Evolutionary conservation across 352 stramenopile species (phyloP).

Genomic region (Pythium brachiatum): DNA sequence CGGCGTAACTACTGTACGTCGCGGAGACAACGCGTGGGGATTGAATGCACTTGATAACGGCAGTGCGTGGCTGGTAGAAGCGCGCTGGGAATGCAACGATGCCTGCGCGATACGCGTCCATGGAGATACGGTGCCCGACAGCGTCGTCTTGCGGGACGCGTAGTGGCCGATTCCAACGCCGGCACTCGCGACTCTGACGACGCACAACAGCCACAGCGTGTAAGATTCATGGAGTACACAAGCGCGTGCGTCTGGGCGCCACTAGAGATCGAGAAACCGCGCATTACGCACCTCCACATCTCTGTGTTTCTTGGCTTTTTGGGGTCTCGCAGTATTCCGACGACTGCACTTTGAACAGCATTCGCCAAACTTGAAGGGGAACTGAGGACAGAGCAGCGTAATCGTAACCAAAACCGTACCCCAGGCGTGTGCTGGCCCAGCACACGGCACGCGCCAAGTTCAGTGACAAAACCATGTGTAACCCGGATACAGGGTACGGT

Average conservation of each 20-base stretch:
- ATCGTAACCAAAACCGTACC: neutral
- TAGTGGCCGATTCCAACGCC: slow-evolving; percentile 24
- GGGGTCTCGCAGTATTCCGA: neutral
- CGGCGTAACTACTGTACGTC: neutral
- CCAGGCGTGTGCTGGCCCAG: neutral
- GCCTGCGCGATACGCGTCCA: neutral
- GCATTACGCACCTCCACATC: slow-evolving; percentile 21
- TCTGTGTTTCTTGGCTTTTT: neutral
- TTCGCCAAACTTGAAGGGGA: neutral
- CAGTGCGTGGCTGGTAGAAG: neutral
- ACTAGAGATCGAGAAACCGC: neutral
- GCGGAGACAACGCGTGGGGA: neutral
- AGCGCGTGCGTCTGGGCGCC: neutral
- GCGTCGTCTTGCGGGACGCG: slow-evolving; percentile 5
- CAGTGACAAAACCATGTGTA: neutral
- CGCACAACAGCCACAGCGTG: neutral
- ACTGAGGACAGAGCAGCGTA: neutral
- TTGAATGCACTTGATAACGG: neutral
- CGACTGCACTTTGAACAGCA: slow-evolving; percentile 9
- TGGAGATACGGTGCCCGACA: neutral
- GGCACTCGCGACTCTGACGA: slow-evolving; percentile 9
- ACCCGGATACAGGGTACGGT: neutral
- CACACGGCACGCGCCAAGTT: neutral
- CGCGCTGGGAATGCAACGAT: neutral
- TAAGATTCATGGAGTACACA: neutral